A percentile compares a stretch with the other conserved stretches of the same genome.
Conservation (phyloP, 2,329 filamentous ascomycete species). For the Rhexocercosporidium sp. region DNA sequence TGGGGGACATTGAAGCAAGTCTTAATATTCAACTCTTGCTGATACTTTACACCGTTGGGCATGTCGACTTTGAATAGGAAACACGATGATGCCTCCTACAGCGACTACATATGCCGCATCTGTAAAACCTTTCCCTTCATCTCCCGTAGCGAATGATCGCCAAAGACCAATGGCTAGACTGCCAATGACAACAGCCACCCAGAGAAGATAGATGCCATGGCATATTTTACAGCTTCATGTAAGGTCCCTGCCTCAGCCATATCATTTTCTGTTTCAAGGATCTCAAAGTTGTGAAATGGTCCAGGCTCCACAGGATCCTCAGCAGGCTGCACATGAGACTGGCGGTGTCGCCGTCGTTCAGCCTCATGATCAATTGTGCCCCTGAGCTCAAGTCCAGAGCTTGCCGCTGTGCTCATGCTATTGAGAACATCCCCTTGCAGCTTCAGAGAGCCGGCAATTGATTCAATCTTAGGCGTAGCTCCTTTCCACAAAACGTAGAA, state of each 20-base stretch:
- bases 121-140: constrained; percentile 7
- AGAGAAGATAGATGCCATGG: not conserved
- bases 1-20: too few relatives aligned
- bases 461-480: not conserved
- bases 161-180: constrained; percentile 1
- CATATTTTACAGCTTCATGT: not conserved
- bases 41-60: not conserved
- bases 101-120: constrained; percentile 6
- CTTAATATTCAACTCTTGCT: not conserved
- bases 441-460: not conserved
- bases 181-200: not conserved
- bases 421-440: not conserved
- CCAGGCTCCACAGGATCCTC: not conserved
- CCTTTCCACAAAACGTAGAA: not conserved
- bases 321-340: not conserved
- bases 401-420: not conserved
- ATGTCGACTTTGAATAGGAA: constrained; percentile 4
- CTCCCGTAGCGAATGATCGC: not conserved
- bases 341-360: not conserved
- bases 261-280: not conserved
- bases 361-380: not conserved
- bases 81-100: not conserved
- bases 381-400: not conserved
- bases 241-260: not conserved
- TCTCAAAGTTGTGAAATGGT: not conserved